Base-by-base conservation (phyloP, 345 rosid genomes). In the Aethionema arabicum region DNA sequence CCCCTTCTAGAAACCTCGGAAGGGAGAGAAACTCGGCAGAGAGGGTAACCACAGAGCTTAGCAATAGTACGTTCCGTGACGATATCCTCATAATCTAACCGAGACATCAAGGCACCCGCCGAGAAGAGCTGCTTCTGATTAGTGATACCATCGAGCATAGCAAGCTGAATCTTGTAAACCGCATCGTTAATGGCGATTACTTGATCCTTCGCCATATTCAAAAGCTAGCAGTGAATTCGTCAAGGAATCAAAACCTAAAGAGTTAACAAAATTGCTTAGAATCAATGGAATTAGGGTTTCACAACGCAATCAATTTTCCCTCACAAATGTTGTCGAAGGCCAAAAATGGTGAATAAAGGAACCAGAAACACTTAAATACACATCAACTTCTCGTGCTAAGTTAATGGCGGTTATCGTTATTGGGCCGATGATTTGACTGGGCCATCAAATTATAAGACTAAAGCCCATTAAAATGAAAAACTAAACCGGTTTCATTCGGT, bases 21-120 rank as follows among this genome's bases (percentile, higher is more conserved):
- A n/a, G 85, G 83, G 15, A 83, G 65, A 4, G 74, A 46, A 27
- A 61, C 74, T 30, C 52, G 12, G 72, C 93, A 87, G 12, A 82
- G 81, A 5, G 91, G 97, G 63, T 83, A 92, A 44, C 98, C 95
- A 61, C 95, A 92, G 27, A 77, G 59, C 65, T 75, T 56, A 16
- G 75, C 65, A 48, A 86, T 78, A 1, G 88, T 69, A 31, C 98
- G 77, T 70, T 92, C 98, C 8, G 68, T 66, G 45, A 83, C 91
- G 3, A 89, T 85, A 54, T 89, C 96, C 36, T 79, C 76, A 72
- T 89, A 89, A 68, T 89, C 97, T 40, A 56, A 62, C 5, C 83
- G 63, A 1, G 95, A 87, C 46, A 92, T 76, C 49, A 89, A 39
- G 0, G 79, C 75, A 2, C 87, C 84, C 21, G 88, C 82, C 32